Evolutionary conservation across 257 asterid species (phyloP).

Genomic region (Fraxinus cuspidata): DNA sequence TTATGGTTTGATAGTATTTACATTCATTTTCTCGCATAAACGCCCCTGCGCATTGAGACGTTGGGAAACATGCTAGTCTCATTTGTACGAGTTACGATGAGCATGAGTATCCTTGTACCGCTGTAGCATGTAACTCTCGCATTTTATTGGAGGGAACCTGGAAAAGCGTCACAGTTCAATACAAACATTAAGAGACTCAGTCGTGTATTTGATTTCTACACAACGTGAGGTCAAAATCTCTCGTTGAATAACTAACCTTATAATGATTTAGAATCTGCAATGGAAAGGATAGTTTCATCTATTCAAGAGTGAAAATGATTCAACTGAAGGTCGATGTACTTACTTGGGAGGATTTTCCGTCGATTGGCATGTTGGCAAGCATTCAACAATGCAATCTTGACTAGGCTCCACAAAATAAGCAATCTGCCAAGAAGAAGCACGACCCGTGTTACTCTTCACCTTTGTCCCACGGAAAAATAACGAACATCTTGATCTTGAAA

Average conservation of each 20-base stretch:
- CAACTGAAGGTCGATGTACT: conserved; percentile 24
- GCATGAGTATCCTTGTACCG: conserved; percentile 70
- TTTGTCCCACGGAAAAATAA: neutral
- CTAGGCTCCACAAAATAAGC: conserved; percentile 70
- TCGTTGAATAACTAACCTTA: neutral
- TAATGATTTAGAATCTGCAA: neutral
- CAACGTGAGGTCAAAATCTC: neutral
- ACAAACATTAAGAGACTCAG: neutral
- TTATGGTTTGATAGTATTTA: neutral
- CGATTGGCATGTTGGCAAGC: conserved; percentile 81
- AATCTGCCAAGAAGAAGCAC: conserved; percentile 50
- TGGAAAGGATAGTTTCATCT: conserved; percentile 7
- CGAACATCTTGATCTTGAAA: neutral
- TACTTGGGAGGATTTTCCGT: conserved; percentile 78
- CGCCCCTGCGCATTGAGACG: neutral
- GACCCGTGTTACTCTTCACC: neutral
- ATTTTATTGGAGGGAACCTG: conserved; percentile 75
- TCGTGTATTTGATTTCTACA: neutral
- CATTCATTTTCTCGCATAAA: neutral
- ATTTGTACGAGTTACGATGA: conserved; percentile 50
- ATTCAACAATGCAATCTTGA: conserved; percentile 81
- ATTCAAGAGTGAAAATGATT: neutral
- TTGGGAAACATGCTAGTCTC: conserved; percentile 1
- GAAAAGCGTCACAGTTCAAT: conserved; percentile 14
- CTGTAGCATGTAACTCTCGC: conserved; percentile 60